A percentile compares a stretch with the other conserved stretches of the same genome.
phyloP scores from a whole-genome alignment of 331 rosid species.

The Rhamnella rubrinervis region DNA sequence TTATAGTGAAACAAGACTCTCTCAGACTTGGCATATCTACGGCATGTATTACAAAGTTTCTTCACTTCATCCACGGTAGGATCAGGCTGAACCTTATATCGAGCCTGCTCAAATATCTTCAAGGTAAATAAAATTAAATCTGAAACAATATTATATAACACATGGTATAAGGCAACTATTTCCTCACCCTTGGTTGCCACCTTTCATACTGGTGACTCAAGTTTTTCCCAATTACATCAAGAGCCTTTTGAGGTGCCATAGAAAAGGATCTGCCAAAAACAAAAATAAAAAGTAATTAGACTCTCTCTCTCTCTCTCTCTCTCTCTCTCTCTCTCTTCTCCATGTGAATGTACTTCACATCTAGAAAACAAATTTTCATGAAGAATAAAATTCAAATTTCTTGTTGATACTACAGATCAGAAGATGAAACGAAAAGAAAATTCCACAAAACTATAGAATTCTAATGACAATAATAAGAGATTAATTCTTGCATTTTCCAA shows the following conservation, averaged over 20 bases:
- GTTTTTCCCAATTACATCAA: conserved; percentile 85
- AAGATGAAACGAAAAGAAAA: too few species aligned
- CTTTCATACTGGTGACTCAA: conserved; percentile 91
- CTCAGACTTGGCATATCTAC: conserved; percentile 79
- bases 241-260: conserved; percentile 92
- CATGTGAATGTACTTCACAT: background rate
- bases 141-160: conserved; percentile 22
- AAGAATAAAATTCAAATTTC: background rate
- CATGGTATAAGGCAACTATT: conserved; percentile 10
- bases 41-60: conserved; percentile 93
- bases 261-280: conserved; percentile 76
- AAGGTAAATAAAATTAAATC: conserved; percentile 28
- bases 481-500: too few species aligned
- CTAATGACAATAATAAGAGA: too few species aligned
- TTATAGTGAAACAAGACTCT: conserved; percentile 97
- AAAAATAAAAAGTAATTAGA: background rate
- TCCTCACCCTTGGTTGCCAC: conserved; percentile 96
- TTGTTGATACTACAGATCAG: too few species aligned
- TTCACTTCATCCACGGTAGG: conserved; percentile 97
- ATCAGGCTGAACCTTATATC: conserved; percentile 87
- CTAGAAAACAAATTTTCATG: background rate
- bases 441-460: too few species aligned
- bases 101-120: conserved; percentile 64
- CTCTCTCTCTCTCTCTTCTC: too few species aligned
- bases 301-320: too few species aligned